Base-by-base conservation (phyloP, 176 grass and related monocot species). In the Phoenix roebelenii region DNA sequence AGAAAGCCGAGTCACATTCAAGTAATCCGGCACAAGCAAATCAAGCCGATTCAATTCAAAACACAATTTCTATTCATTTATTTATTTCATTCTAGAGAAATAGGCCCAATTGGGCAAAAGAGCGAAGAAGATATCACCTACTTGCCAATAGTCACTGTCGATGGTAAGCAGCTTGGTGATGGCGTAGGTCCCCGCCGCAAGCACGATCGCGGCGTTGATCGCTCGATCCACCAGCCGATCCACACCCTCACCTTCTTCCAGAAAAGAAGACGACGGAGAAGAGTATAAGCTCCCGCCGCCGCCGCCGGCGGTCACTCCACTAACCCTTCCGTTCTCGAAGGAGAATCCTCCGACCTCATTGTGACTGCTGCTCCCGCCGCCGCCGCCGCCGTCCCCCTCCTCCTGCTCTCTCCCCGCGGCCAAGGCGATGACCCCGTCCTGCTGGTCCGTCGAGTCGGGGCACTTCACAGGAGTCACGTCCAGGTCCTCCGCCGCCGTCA, bases 111-210 rank as follows among this genome's bases (percentile, higher is more conserved):
- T 10, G 9, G 0, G 7, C 35, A 44, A 44, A 44, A 44, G 10
- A 44, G 35, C 9, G 35, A 44, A 44, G 35, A 15, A 52, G 52
- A 18, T 29, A 24, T 29, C 1, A 51, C 92, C 25, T 52, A 91
- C 93, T 72, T 97, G 93, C 93, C 93, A 97, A 58, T 97, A 97
- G 65, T 97, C 93, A 16, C 89, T 86, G 59, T 97, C 93, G 59
- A 97, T 80, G 50, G 87, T 97, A 51, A 88, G 87, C 61, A 97
- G 84, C 69, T 88, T 97, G 52, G 93, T 91, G 76, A 97, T 79
- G 28, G 84, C 84, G 64, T 83, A 97, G 52, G 93, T 97, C 63
- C 87, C 89, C 20, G 93, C 78, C 3, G 80, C 87, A 28, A 97
- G 87, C 60, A 97, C 87, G 68, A 97, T 97, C 44, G 87, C 77